These are phyloP conservation scores for Exophiala lecanii-corni DNA, from an alignment of 2,329 filamentous ascomycete genomes.

Conservation along the genomic window DNA sequence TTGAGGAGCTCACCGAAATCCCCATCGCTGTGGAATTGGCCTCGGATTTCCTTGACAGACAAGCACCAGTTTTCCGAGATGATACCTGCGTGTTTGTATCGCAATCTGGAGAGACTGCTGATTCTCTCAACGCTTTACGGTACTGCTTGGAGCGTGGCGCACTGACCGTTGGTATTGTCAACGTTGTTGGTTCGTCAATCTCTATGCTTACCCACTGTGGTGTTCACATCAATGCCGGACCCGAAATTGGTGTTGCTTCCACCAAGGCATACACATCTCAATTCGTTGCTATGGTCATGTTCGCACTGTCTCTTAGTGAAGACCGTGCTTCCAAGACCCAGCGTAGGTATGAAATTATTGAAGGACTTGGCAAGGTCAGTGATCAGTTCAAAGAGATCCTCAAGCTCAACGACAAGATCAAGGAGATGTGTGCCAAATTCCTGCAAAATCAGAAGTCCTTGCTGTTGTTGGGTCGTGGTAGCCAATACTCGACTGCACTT, in stretches of 20 bases:
- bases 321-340: conserved; percentile 92
- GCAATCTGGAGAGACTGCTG: conserved; percentile 96
- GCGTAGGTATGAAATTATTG: conserved; percentile 92
- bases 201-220: conserved; percentile 98
- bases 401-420: conserved; percentile 87
- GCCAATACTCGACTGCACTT: conserved; percentile 93
- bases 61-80: conserved; percentile 97
- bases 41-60: conserved; percentile 94
- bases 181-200: conserved; percentile 97
- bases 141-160: conserved; percentile 98
- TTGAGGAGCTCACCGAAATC: conserved; percentile 97
- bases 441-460: conserved; percentile 98
- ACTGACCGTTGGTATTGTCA: conserved; percentile 95
- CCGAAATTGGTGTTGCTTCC: conserved; percentile 96
- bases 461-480: conserved; percentile 86
- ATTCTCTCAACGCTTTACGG: conserved; percentile 92
- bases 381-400: conserved; percentile 89
- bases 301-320: conserved; percentile 90
- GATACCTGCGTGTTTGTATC: conserved; percentile 99
- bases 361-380: conserved; percentile 81
- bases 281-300: conserved; percentile 99
- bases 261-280: conserved; percentile 99
- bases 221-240: conserved; percentile 98
- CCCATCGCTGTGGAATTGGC: conserved; percentile 95
- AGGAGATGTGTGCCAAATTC: conserved; percentile 83